Conservation (phyloP, 257 asterid species). For the Solanum etuberosum region DNA sequence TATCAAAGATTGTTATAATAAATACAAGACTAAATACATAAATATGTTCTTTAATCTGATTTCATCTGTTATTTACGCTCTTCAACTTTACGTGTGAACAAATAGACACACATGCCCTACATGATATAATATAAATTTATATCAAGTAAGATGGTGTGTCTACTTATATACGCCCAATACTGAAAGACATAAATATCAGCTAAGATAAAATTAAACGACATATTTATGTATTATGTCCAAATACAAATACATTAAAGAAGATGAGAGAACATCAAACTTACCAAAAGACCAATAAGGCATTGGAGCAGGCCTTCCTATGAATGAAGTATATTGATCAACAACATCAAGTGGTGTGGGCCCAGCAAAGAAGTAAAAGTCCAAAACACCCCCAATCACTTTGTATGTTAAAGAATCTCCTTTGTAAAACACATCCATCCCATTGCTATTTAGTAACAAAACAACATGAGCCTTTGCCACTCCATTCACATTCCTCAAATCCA, state of each 20-base stretch:
- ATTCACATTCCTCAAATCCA: constrained; percentile 8
- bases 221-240: too few species aligned
- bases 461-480: constrained; percentile 8
- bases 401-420: constrained; percentile 13
- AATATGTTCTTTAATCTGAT: background rate
- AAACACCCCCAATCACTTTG: constrained; percentile 19
- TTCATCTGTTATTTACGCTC: fast-evolving
- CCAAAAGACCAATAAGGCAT: constrained; percentile 31
- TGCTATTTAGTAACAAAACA: constrained; percentile 18
- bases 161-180: background rate
- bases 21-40: background rate
- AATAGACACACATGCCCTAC: fast-evolving
- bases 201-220: too few species aligned
- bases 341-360: constrained; percentile 14
- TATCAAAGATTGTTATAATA: background rate
- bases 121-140: background rate
- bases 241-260: background rate
- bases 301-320: constrained; percentile 22
- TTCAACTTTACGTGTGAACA: fast-evolving
- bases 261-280: background rate
- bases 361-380: constrained; percentile 16
- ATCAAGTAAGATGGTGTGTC: fast-evolving
- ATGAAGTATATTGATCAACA: constrained; percentile 15
- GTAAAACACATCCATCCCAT: constrained; percentile 23
- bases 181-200: too few species aligned